phyloP scores from a whole-genome alignment of 176 grass and related monocot genomes.

The Elaeis guineensis region DNA sequence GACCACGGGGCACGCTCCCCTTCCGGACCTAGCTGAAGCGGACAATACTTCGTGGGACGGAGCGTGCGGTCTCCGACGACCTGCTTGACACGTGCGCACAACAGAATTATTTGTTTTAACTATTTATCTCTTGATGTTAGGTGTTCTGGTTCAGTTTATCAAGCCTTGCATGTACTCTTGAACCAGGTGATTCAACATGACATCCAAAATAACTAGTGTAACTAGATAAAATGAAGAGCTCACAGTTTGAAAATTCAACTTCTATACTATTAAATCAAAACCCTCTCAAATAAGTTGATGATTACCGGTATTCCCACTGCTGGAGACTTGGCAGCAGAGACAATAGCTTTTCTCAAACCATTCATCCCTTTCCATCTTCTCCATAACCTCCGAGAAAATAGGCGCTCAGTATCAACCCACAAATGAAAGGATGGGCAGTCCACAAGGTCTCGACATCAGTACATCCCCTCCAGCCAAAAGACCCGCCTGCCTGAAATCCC shows the following conservation, averaged over 20 bases:
- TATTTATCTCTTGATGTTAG: too few species aligned
- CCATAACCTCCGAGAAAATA: conserved; percentile 78
- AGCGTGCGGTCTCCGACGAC: too few species aligned
- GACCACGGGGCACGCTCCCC: too few species aligned
- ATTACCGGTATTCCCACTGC: conserved; percentile 76
- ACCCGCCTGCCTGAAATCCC: conserved; percentile 51
- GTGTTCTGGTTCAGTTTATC: too few species aligned
- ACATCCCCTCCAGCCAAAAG: conserved; percentile 68
- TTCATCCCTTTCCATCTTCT: conserved; percentile 75
- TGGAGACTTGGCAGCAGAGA: conserved; percentile 59
- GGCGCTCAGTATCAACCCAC: conserved; percentile 72
- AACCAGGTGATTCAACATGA: too few species aligned
- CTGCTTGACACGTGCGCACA: too few species aligned
- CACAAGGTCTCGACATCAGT: conserved; percentile 45
- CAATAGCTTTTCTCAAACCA: conserved; percentile 44
- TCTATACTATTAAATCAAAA: neutral
- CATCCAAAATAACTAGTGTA: too few species aligned
- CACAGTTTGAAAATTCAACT: neutral
- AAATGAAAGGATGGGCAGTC: conserved; percentile 75
- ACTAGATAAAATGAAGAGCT: neutral
- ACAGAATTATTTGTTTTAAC: too few species aligned
- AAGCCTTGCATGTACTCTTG: too few species aligned
- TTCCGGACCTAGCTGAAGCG: too few species aligned
- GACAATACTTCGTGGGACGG: too few species aligned
- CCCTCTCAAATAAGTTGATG: neutral